Base-by-base conservation (phyloP, 1,139 yeast genomes). In the Saccharomyces hybrid region DNA sequence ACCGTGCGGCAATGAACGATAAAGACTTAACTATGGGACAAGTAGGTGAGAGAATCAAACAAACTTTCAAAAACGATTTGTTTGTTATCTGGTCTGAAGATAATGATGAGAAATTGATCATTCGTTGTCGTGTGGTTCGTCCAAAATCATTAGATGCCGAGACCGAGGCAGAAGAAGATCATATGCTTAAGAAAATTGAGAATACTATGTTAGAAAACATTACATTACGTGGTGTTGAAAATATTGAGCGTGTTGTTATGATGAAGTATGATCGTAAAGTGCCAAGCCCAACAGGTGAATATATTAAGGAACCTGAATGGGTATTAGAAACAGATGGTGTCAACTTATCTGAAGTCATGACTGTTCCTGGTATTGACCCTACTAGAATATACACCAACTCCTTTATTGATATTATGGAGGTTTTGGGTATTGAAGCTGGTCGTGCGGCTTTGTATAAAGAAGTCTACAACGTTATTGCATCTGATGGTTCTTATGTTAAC, bases 81-180 rank as follows among this genome's bases (percentile, higher is more conserved):
- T 93, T 91, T 68, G 97, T 95, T 52, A 93, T 95, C 69, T 95
- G 99, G 99, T 90, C 97, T 51, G 99, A 95, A 78, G 99, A 95
- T 78, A 91, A 95, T 66, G 97, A 98, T 49, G 98, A 93, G 64
- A 91, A 90, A 73, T 84, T 95, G 74, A 86, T 93, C 60, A 87
- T 95, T 64, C 95, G 99, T 79, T 93, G 99, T 79, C 88, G 99
- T 78, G 96, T 95, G 64, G 93, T 93, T 49, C 88, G 99, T 74
- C 97, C 97, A 58, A 93, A 93, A 74, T 79, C 90, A 14, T 74
- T 90, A 69, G 97, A 91, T 64, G 97, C 90, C 65, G 97, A 91
- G 60, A 89, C 86, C 27, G 97, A 90, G 64, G 91, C 95, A 26
- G 97, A 95, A 69, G 99, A 95, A 74, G 99, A 95, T 74, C 96